These are phyloP conservation scores for Citrus medica DNA, from an alignment of 345 rosid genomes.

Conservation along the genomic window DNA sequence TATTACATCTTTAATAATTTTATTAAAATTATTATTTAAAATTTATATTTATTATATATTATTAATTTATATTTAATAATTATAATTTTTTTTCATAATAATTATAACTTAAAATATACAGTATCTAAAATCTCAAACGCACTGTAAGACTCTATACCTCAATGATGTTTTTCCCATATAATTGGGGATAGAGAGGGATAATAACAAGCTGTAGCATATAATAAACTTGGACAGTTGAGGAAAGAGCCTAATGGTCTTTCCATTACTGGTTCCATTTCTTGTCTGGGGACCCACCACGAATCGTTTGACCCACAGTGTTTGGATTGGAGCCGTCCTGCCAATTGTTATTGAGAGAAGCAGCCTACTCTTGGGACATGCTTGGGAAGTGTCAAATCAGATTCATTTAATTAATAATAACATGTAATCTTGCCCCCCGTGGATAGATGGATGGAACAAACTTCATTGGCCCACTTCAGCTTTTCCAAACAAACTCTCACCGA, in stretches of 20 bases:
- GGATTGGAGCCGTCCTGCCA: conserved; percentile 19
- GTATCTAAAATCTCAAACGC: too few relatives aligned
- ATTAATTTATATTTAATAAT: too few relatives aligned
- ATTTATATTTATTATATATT: too few relatives aligned
- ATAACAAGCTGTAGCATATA: neutral
- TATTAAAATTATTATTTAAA: too few relatives aligned
- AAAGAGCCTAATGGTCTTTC: neutral
- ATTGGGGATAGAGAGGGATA: neutral
- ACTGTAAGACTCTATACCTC: neutral
- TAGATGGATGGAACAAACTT: neutral
- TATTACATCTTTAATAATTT: too few relatives aligned
- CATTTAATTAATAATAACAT: too few relatives aligned
- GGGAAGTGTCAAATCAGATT: neutral
- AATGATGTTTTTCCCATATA: conserved; percentile 17
- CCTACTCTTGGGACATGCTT: neutral
- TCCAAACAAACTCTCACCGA: neutral
- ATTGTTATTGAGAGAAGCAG: neutral
- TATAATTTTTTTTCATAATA: too few relatives aligned
- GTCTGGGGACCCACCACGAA: conserved; percentile 12
- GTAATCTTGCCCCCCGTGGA: neutral
- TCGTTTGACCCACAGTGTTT: conserved; percentile 8
- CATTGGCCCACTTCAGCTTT: neutral
- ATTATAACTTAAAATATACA: too few relatives aligned
- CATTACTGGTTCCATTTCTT: neutral
- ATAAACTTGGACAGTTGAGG: neutral